Percentiles rank a stretch among this genome's conserved stretches.
Conservation (phyloP, 2,329 filamentous ascomycete genomes). For the Nannizzia gypsea region DNA sequence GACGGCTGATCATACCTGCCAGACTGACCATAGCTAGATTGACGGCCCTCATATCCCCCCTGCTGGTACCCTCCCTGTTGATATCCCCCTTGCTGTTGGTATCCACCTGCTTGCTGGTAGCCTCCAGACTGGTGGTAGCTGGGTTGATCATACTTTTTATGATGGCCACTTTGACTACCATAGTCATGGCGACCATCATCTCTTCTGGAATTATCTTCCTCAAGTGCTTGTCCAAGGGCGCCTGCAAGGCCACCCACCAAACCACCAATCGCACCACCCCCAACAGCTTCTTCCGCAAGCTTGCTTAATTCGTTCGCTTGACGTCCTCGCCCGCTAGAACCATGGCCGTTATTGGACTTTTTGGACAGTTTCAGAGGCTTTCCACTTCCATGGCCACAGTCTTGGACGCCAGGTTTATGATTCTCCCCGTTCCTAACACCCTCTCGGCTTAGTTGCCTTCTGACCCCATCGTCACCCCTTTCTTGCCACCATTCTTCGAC, state of each 20-base stretch:
- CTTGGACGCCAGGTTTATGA: constrained; percentile 73
- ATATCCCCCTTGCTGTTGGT: constrained; percentile 2
- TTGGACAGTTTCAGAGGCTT: constrained; percentile 69
- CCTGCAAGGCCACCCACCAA: constrained; percentile 56
- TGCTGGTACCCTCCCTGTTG: constrained; percentile 5
- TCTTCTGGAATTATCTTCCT: constrained; percentile 35
- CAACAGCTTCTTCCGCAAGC: constrained; percentile 48
- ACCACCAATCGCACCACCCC: constrained; percentile 55
- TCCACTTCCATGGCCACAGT: constrained; percentile 75
- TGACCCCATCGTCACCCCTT: constrained; percentile 55
- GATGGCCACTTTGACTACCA: constrained; percentile 7
- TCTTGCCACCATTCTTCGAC: constrained; percentile 73
- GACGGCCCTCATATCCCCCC: constrained; percentile 4
- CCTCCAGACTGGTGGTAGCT: not conserved
- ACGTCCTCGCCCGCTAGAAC: constrained; percentile 20
- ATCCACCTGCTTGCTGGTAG: not conserved
- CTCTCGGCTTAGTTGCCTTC: constrained; percentile 61
- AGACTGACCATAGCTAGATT: constrained; percentile 4
- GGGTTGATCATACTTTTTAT: constrained; percentile 1
- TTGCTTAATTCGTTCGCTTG: constrained; percentile 33
- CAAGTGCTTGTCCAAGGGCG: constrained; percentile 52
- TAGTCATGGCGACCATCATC: constrained; percentile 11
- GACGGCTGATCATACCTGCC: not conserved
- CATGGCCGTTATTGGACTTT: constrained; percentile 11
- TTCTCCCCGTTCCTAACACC: constrained; percentile 70